phyloP scores from a whole-genome alignment of 2,329 filamentous ascomycete species.

The Apiospora hydei region DNA sequence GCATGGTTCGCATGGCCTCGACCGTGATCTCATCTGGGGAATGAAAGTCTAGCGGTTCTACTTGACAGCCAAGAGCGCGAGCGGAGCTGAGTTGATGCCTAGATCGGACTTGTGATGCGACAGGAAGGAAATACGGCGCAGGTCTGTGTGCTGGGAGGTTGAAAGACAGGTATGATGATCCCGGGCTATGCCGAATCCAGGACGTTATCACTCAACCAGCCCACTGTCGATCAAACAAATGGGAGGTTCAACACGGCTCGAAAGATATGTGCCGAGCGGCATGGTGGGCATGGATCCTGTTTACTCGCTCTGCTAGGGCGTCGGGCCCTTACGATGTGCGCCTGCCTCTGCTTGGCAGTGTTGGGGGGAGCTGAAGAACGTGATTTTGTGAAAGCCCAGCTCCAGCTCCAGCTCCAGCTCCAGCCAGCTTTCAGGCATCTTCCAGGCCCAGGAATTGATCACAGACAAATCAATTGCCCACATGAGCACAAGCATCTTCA shows the following conservation, averaged over 20 bases:
- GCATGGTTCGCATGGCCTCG: background rate
- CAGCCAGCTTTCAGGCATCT: background rate
- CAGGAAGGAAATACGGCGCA: background rate
- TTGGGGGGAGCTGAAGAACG: background rate
- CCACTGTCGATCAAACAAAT: no score
- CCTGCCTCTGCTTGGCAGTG: background rate
- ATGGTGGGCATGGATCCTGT: background rate
- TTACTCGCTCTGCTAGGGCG: background rate
- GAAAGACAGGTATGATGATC: background rate
- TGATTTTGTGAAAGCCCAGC: background rate
- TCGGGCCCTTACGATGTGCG: background rate
- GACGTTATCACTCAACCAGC: background rate
- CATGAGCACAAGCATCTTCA: background rate
- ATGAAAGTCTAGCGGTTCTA: background rate
- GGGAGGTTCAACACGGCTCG: no score
- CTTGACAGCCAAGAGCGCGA: background rate
- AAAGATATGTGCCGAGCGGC: no score
- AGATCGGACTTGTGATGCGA: background rate
- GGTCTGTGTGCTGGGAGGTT: background rate
- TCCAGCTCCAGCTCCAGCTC: background rate
- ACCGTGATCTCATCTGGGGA: background rate
- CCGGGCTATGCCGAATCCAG: background rate
- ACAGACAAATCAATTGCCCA: conserved; percentile 11
- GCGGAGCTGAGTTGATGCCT: background rate
- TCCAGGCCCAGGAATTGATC: background rate